Evolutionary conservation across 1,284 basidiomycete species (phyloP).

Genomic region (Ganoderma meredithae): DNA sequence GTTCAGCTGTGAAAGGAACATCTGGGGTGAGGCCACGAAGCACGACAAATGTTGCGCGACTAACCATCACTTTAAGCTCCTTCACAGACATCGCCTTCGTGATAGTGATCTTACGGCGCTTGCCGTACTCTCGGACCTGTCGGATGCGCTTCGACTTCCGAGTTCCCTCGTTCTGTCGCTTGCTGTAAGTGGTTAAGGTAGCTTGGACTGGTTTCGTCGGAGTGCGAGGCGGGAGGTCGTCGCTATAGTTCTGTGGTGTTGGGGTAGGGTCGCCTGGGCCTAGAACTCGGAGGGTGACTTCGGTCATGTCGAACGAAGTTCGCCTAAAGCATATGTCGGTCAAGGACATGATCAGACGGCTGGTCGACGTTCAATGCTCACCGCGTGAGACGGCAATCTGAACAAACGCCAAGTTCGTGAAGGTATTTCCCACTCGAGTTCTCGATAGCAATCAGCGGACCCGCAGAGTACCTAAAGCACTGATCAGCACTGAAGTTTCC

Average conservation of each 20-base stretch:
- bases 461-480: conserved; percentile 60
- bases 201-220: conserved; percentile 29
- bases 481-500: conserved; percentile 6
- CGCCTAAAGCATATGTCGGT: conserved; percentile 36
- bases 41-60: conserved; percentile 32
- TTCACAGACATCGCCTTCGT: conserved; percentile 74
- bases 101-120: conserved; percentile 59
- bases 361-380: conserved; percentile 34
- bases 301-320: conserved; percentile 44
- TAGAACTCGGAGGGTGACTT: conserved; percentile 45
- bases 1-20: conserved; percentile 52
- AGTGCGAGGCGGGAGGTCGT: conserved; percentile 19
- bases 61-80: conserved; percentile 77
- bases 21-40: background rate
- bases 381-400: conserved; percentile 68
- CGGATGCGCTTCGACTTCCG: conserved; percentile 74
- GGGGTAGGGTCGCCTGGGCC: conserved; percentile 41
- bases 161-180: conserved; percentile 38
- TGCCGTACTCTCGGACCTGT: conserved; percentile 57
- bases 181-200: conserved; percentile 42
- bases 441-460: conserved; percentile 62
- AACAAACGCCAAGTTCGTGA: conserved; percentile 63
- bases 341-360: conserved; percentile 20
- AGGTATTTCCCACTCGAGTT: conserved; percentile 48
- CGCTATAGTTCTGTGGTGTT: conserved; percentile 37